These are phyloP conservation scores for Aspergillus sergii DNA, from an alignment of 2,329 filamentous ascomycete genomes.

Conservation along the genomic window DNA sequence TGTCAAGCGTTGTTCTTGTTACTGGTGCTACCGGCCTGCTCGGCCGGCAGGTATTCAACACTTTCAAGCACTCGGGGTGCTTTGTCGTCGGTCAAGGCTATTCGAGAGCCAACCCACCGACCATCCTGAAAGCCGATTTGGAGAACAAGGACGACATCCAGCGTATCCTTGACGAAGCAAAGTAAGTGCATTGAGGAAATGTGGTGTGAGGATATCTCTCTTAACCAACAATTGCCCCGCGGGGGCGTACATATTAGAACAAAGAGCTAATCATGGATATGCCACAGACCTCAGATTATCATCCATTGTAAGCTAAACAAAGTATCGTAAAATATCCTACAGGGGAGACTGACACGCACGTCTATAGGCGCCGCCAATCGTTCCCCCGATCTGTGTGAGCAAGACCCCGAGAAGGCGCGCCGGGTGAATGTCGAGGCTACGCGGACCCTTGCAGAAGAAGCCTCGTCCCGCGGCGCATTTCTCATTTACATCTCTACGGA, in stretches of 20 bases:
- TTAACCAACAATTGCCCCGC: neutral
- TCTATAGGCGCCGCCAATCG: conserved; percentile 77
- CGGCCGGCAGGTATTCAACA: conserved; percentile 73
- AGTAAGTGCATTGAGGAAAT: conserved; percentile 41
- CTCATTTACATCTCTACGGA: conserved; percentile 70
- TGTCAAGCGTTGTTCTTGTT: conserved; percentile 65
- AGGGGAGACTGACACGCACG: neutral
- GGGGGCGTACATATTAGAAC: neutral
- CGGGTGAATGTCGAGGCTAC: conserved; percentile 76
- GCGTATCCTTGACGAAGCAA: conserved; percentile 53
- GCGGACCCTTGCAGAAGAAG: conserved; percentile 65
- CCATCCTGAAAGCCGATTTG: conserved; percentile 63
- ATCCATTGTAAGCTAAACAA: conserved; percentile 68
- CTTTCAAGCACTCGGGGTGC: conserved; percentile 70
- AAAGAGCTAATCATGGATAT: conserved; percentile 9
- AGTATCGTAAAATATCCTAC: neutral
- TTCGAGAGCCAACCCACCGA: conserved; percentile 70
- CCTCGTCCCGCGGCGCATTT: conserved; percentile 55
- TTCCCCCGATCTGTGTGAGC: conserved; percentile 82
- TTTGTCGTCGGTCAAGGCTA: conserved; percentile 72
- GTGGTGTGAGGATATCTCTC: neutral
- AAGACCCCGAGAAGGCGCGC: conserved; percentile 73
- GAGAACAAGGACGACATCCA: conserved; percentile 50
- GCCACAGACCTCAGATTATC: conserved; percentile 69
- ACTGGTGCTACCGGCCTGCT: conserved; percentile 85